phyloP scores from a whole-genome alignment of 1,284 basidiomycete species.

The Xanthoconium separans region DNA sequence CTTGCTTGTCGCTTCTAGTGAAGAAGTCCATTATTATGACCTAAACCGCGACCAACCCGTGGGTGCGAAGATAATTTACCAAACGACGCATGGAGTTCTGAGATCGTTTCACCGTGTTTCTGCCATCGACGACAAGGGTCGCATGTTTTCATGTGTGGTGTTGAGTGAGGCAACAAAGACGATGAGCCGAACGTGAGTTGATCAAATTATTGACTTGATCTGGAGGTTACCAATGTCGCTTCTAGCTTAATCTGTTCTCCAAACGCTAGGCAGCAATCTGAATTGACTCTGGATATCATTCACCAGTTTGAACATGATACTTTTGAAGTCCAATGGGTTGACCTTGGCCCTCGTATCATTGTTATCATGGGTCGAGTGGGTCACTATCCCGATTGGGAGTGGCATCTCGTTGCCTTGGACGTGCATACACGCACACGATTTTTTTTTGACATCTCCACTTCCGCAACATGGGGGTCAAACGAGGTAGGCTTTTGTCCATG shows the following conservation, averaged over 20 bases:
- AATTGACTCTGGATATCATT: constrained; percentile 16
- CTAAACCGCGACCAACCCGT: constrained; percentile 7
- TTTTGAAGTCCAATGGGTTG: constrained; percentile 5
- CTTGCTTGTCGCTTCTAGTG: constrained; percentile 13
- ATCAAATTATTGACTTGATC: neutral
- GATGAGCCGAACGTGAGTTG: constrained; percentile 6
- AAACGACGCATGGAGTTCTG: neutral
- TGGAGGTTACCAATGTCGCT: neutral
- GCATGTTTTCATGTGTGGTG: constrained; percentile 18
- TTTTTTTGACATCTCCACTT: neutral
- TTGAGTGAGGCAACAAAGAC: constrained; percentile 2
- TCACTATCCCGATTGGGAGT: too few species aligned
- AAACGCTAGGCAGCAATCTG: neutral
- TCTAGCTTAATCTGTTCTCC: constrained; percentile 17
- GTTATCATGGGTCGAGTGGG: constrained; percentile 1
- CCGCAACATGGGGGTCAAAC: neutral
- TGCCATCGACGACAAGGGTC: constrained; percentile 16
- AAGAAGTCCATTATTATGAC: constrained; percentile 23
- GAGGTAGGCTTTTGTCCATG: neutral
- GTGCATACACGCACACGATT: constrained; percentile 9
- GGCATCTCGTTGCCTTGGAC: constrained; percentile 12
- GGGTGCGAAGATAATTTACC: constrained; percentile 11
- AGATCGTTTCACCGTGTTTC: constrained; percentile 14
- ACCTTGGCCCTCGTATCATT: constrained; percentile 18
- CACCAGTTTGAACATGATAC: constrained; percentile 6